Evolutionary conservation across 2,329 filamentous ascomycete genomes (phyloP).

Genomic region (Scedosporium aurantiacum): DNA sequence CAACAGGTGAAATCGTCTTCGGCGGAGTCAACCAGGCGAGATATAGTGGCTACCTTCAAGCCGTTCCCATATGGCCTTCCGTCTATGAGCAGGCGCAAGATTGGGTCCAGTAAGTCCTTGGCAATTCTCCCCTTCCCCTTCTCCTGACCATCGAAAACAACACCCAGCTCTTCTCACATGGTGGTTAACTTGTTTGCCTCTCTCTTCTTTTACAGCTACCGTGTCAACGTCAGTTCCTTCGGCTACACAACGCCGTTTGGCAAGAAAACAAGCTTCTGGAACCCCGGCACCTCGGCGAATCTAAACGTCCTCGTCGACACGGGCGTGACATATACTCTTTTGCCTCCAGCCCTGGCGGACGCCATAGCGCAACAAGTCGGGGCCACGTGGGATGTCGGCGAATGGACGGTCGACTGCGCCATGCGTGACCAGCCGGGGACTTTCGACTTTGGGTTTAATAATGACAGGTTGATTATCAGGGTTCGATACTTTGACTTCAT

Average conservation of each 20-base stretch:
- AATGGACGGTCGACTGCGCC: conserved; percentile 32
- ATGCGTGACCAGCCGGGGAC: conserved; percentile 24
- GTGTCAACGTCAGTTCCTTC: conserved; percentile 25
- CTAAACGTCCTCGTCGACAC: conserved; percentile 38
- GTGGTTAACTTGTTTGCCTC: background rate
- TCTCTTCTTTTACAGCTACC: conserved; percentile 17
- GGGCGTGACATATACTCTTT: conserved; percentile 37
- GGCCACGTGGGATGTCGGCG: conserved; percentile 22
- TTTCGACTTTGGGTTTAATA: conserved; percentile 37
- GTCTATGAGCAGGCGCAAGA: conserved; percentile 20
- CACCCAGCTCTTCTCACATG: background rate
- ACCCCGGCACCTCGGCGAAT: conserved; percentile 33
- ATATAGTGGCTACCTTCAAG: conserved; percentile 19
- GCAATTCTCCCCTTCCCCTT: background rate
- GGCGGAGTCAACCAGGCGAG: conserved; percentile 31
- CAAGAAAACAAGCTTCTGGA: conserved; percentile 27
- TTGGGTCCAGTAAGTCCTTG: conserved; percentile 20
- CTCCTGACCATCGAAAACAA: background rate
- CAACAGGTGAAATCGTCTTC: conserved; percentile 28
- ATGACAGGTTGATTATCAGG: conserved; percentile 22
- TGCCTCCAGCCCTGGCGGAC: conserved; percentile 30
- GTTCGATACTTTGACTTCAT: conserved; percentile 39
- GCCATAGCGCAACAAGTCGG: conserved; percentile 32
- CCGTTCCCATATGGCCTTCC: conserved; percentile 22
- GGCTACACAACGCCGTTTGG: conserved; percentile 19